Evolutionary conservation across 1,139 yeast species (phyloP).

Genomic region (Magnusiomyces ingens): DNA sequence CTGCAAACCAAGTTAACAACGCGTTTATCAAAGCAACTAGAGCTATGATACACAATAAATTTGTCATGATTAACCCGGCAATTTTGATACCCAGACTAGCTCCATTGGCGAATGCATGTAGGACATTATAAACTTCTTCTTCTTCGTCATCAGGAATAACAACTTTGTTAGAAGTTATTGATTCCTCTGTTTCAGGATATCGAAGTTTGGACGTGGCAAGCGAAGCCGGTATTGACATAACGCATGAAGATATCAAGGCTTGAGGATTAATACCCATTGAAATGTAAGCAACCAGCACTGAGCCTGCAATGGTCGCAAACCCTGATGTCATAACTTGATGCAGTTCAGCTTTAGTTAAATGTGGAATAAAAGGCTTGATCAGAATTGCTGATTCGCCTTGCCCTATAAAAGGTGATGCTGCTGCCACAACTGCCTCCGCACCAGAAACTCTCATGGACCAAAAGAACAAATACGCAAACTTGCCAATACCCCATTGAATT

Average conservation of each 20-base stretch:
- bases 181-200: constrained; percentile 54
- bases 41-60: constrained; percentile 58
- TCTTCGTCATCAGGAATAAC: constrained; percentile 42
- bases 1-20: constrained; percentile 56
- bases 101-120: constrained; percentile 60
- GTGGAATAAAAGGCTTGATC: constrained; percentile 56
- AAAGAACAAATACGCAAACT: constrained; percentile 54
- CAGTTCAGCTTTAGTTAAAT: constrained; percentile 54
- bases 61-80: constrained; percentile 56
- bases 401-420: constrained; percentile 65
- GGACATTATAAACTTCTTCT: constrained; percentile 47
- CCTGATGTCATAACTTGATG: constrained; percentile 65
- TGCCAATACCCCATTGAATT: constrained; percentile 55
- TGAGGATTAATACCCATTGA: constrained; percentile 60
- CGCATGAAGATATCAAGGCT: constrained; percentile 60
- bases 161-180: constrained; percentile 47
- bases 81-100: constrained; percentile 55
- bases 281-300: constrained; percentile 58
- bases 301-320: constrained; percentile 61
- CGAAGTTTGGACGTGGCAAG: constrained; percentile 58
- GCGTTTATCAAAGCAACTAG: constrained; percentile 55
- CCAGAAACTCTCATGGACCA: constrained; percentile 59
- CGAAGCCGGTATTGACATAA: constrained; percentile 66
- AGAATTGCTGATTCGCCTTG: constrained; percentile 63
- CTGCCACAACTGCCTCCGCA: constrained; percentile 63